phyloP scores from a whole-genome alignment of 2,329 filamentous ascomycete species.

The Fusarium robinianum region DNA sequence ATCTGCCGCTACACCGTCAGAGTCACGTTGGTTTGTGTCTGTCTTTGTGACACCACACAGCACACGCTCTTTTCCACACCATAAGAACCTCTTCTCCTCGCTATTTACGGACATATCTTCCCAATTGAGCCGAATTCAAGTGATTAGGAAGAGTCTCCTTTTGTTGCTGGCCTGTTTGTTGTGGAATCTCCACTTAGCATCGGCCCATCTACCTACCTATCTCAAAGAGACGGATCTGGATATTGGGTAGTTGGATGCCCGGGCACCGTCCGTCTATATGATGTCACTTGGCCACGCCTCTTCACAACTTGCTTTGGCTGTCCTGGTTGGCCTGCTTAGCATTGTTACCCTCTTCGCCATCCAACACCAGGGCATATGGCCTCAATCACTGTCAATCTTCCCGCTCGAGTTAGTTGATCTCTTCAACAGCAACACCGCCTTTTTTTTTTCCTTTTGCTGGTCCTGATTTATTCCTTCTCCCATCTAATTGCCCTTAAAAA shows the following conservation, averaged over 20 bases:
- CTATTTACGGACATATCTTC: neutral
- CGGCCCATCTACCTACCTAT: no score
- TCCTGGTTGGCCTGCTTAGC: conserved; percentile 32
- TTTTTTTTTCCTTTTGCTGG: conserved; percentile 1
- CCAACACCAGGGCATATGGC: neutral
- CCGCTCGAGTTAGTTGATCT: conserved; percentile 21
- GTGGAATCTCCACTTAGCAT: no score
- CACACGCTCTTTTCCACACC: no score
- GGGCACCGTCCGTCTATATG: no score
- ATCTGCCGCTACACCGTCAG: neutral
- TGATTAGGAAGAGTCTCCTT: no score
- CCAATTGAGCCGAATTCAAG: no score
- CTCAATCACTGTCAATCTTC: neutral
- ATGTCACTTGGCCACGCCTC: conserved; percentile 14
- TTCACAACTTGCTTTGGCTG: conserved; percentile 23
- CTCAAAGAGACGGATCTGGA: no score
- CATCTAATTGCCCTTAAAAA: neutral
- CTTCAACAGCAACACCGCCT: no score
- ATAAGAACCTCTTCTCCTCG: no score
- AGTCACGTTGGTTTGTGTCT: neutral
- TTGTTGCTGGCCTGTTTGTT: no score
- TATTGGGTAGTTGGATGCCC: no score
- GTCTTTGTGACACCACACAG: no score
- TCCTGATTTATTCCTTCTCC: neutral
- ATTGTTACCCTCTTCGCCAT: conserved; percentile 19